Base-by-base conservation (phyloP, 768 basidiomycete genomes). In the Mycena venus region DNA sequence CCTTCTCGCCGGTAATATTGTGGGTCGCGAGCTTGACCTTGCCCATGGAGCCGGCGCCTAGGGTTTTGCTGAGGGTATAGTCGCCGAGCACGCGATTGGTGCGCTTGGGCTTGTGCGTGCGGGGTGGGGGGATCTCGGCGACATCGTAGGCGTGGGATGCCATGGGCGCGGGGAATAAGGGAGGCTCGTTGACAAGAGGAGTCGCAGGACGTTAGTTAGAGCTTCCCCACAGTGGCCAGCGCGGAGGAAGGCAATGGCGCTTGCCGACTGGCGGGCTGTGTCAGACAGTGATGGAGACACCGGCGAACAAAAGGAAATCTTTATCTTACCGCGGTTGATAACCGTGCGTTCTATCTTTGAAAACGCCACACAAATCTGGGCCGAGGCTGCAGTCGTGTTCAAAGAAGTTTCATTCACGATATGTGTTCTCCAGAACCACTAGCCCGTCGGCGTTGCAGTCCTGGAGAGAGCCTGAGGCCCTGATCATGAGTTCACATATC, bases 41-140 rank as follows among this genome's bases (percentile, higher is more conserved):
- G 76, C 98, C 98, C 98, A 99, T 99, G 82, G 95, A 96, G 44
- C 98, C 98, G 23, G 97, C 98, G 27, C 98, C 98, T 49, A 99
- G 90, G 7, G 98, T 98, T 89, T 99, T 99, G 80, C 95, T 95
- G 78, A 99, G 90, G 73, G 95, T 95, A 86, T 98, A 99, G 81
- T 99, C 96, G 36, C 97, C 98, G 17, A 99, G 88, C 72, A 96
- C 88, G 84, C 94, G 82, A 78, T 89, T 89, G 15, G 86, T 81
- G 71, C 87, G 84, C 70, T 85, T 85, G n/a, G 73, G 61, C 53
- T 69, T 76, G n/a, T 56, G 66, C 21, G 47, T 11, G 27, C 73
- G 62, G 27, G 74, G 64, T 8, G 74, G 74, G 34, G 69, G 74
- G 21, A 71, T 71, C 42, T 71, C 70, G 15, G 70, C 70, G 21